These are phyloP conservation scores for Saccharum officinarum DNA, from an alignment of 176 grass and related monocot genomes.

Conservation along the genomic window DNA sequence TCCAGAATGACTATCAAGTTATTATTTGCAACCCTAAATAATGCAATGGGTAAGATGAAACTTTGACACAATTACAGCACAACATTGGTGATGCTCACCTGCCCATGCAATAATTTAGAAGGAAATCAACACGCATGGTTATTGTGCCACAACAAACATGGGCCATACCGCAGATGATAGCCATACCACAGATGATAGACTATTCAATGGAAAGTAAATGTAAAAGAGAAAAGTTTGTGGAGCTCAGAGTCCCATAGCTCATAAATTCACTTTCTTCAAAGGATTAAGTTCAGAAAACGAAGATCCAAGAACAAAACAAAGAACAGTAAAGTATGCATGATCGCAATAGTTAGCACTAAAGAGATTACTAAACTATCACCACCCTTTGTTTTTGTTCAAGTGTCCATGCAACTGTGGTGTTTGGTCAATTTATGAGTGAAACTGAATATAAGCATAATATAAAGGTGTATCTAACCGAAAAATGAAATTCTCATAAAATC, in stretches of 20 bases:
- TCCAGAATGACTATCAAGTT: not conserved
- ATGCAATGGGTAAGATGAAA: constrained; percentile 1
- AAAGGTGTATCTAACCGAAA: constrained; percentile 20
- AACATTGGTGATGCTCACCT: not conserved
- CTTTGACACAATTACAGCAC: not conserved
- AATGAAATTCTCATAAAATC: constrained; percentile 25
- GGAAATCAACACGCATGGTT: not conserved
- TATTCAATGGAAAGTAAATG: constrained; percentile 22
- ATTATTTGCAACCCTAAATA: constrained; percentile 9
- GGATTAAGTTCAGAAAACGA: constrained; percentile 13
- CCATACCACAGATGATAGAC: not conserved
- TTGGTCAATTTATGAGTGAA: constrained; percentile 11
- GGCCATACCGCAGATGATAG: not conserved
- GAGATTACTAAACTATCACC: not conserved
- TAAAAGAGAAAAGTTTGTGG: constrained; percentile 9
- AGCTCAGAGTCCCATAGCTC: constrained; percentile 9
- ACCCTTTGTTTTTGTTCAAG: constrained; percentile 2
- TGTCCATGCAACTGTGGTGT: not conserved
- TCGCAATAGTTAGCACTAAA: not conserved
- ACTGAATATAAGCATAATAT: constrained; percentile 23
- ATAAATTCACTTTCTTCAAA: constrained; percentile 17
- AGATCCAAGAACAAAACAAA: constrained; percentile 8
- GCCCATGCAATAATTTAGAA: constrained; percentile 20
- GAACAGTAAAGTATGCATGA: not conserved
- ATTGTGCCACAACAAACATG: not conserved